Percentiles rank a stretch among this genome's conserved stretches.
Conservation (phyloP, 106 monocot genomes). For the Dendrobium catenatum region DNA sequence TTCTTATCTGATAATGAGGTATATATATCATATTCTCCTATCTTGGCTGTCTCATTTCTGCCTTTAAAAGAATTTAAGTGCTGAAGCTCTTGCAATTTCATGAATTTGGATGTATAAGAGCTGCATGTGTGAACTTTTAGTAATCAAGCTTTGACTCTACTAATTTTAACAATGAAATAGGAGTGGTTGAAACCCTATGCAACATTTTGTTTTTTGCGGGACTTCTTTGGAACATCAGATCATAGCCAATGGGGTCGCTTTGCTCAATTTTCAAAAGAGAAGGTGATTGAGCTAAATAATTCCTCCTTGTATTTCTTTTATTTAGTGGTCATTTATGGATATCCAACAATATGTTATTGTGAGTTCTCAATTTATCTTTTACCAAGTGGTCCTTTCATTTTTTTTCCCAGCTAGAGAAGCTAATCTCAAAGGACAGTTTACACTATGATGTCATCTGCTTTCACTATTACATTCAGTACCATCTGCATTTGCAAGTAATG, state of each 20-base stretch:
- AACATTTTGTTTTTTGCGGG: constrained; percentile 81
- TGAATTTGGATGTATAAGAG: background rate
- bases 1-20: constrained; percentile 91
- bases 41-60: background rate
- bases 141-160: constrained; percentile 2
- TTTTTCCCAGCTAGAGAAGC: constrained; percentile 70
- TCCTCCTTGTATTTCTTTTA: background rate
- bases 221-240: constrained; percentile 96
- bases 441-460: constrained; percentile 81
- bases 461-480: constrained; percentile 89
- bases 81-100: background rate
- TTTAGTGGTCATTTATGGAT: background rate
- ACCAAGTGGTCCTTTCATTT: background rate
- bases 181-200: constrained; percentile 95
- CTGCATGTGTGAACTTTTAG: background rate
- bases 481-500: constrained; percentile 84
- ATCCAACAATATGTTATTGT: background rate
- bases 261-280: constrained; percentile 68
- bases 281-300: constrained; percentile 26
- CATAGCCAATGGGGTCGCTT: constrained; percentile 89
- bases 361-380: background rate
- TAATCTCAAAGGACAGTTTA: constrained; percentile 60
- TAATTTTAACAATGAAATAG: constrained; percentile 27
- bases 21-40: background rate
- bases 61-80: background rate